A percentile compares a stretch with the other conserved stretches of the same genome.
phyloP scores from a whole-genome alignment of 179 eudicot species.

The Beta macrorhiza region DNA sequence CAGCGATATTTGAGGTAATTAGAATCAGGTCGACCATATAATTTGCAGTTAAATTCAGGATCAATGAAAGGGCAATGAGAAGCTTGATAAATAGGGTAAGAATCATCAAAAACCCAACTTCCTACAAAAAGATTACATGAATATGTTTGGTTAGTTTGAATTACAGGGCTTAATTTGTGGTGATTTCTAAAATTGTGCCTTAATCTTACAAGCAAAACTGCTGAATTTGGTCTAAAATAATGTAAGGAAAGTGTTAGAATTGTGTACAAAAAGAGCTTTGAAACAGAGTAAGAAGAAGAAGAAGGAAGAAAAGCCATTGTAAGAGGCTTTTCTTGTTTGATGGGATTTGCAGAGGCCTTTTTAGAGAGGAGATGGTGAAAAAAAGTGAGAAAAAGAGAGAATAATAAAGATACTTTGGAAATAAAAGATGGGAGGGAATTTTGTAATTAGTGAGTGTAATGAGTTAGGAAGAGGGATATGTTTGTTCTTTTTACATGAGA shows the following conservation, averaged over 20 bases:
- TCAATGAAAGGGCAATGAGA: slow-evolving; percentile 68
- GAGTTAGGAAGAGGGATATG: neutral
- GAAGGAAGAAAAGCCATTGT: slow-evolving; percentile 25
- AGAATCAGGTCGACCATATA: slow-evolving; percentile 81
- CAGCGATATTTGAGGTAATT: slow-evolving; percentile 80
- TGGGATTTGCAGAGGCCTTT: slow-evolving; percentile 3
- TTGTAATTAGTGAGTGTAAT: neutral
- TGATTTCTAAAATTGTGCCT: slow-evolving; percentile 36
- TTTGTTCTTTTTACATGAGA: neutral
- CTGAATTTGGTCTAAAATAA: slow-evolving; percentile 26
- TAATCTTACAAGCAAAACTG: slow-evolving; percentile 41
- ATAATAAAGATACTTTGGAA: slow-evolving; percentile 25
- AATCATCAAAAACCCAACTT: slow-evolving; percentile 63
- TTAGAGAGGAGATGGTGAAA: neutral
- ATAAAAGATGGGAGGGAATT: slow-evolving; percentile 24
- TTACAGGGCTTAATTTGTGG: slow-evolving; percentile 29
- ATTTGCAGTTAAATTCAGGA: slow-evolving; percentile 69
- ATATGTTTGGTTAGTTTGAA: slow-evolving; percentile 40
- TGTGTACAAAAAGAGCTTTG: slow-evolving; percentile 11
- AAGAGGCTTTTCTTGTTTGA: slow-evolving; percentile 16
- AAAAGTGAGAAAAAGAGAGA: neutral
- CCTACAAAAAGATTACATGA: slow-evolving; percentile 71
- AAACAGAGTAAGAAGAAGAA: neutral
- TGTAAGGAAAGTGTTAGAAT: slow-evolving; percentile 11
- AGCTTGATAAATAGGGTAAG: slow-evolving; percentile 59